Percentiles rank a stretch among this genome's conserved stretches.
phyloP scores from a whole-genome alignment of 1,284 basidiomycete genomes.

The Singerocomus inundabilis region DNA sequence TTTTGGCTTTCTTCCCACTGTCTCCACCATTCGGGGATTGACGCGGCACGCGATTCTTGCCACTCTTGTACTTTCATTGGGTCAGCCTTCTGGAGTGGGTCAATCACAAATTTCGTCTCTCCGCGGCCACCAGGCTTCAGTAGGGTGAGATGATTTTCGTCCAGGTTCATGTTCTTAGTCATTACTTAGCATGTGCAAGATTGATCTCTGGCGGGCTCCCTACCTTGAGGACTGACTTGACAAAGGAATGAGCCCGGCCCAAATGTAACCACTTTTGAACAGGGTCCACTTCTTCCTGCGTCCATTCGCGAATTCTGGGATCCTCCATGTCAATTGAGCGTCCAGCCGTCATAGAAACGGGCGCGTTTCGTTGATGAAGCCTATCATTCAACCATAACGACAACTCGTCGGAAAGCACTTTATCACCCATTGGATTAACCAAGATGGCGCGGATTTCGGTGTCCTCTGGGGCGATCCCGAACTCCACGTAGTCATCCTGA shows the following conservation, averaged over 20 bases:
- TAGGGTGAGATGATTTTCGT: conserved; percentile 14
- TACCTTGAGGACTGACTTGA: conserved; percentile 31
- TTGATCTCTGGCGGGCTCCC: background rate
- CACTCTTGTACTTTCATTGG: conserved; percentile 21
- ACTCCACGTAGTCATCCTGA: conserved; percentile 31
- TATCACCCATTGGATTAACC: conserved; percentile 17
- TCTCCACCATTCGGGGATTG: conserved; percentile 30
- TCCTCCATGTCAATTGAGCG: conserved; percentile 37
- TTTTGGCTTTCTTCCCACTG: conserved; percentile 30
- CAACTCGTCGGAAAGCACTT: conserved; percentile 20
- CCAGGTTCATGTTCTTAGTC: conserved; percentile 20
- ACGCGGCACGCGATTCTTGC: conserved; percentile 24
- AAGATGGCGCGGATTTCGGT: conserved; percentile 20
- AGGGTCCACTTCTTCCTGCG: conserved; percentile 29
- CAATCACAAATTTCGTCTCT: conserved; percentile 20
- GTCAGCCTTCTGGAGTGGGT: conserved; percentile 31
- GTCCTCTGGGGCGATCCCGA: conserved; percentile 18
- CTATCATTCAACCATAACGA: conserved; percentile 32
- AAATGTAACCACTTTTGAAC: conserved; percentile 27
- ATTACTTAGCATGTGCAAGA: conserved; percentile 3
- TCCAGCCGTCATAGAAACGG: conserved; percentile 10
- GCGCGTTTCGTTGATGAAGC: conserved; percentile 24
- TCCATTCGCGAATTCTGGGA: conserved; percentile 38
- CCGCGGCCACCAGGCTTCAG: conserved; percentile 11
- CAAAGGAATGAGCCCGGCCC: conserved; percentile 18